Percentiles rank a stretch among this genome's conserved stretches.
phyloP scores from a whole-genome alignment of 495 filamentous ascomycete species.

The Xylaria flabelliformis region DNA sequence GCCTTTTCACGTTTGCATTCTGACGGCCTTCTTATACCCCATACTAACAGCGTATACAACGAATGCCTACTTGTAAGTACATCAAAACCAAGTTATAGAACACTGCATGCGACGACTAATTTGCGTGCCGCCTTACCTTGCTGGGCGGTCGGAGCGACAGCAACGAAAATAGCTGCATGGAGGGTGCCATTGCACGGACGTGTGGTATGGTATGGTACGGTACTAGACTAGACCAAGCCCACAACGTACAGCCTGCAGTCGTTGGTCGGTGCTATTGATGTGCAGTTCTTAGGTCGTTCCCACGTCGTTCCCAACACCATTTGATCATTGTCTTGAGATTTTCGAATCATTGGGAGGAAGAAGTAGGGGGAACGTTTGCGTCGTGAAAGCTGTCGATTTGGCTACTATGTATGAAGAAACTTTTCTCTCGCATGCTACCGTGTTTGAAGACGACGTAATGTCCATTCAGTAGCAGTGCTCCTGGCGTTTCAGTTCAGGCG shows the following conservation, averaged over 20 bases:
- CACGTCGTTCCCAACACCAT: neutral
- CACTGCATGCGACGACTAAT: neutral
- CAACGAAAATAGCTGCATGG: constrained; percentile 15
- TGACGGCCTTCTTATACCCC: neutral
- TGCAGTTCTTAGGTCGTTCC: neutral
- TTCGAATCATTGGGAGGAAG: neutral
- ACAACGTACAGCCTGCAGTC: neutral
- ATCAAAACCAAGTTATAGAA: neutral
- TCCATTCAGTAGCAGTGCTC: neutral
- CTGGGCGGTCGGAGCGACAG: constrained; percentile 18
- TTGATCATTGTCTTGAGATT: neutral
- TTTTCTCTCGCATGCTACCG: neutral
- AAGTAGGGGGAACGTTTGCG: neutral
- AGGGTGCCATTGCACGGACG: constrained; percentile 21
- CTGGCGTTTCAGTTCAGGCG: constrained; percentile 23
- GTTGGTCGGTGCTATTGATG: neutral
- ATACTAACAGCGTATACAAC: neutral
- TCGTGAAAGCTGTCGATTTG: neutral
- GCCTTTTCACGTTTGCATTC: constrained; percentile 7
- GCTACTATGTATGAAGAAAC: neutral
- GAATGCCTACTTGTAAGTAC: too few relatives aligned
- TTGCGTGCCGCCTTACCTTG: constrained; percentile 20
- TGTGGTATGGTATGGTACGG: neutral
- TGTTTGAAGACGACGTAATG: neutral
- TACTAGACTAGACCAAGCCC: neutral